Evolutionary conservation across 2,329 filamentous ascomycete genomes (phyloP), one percentile per base, ranked within the genome.

Genomic region (Monilinia vaccinii-corymbosi): DNA sequence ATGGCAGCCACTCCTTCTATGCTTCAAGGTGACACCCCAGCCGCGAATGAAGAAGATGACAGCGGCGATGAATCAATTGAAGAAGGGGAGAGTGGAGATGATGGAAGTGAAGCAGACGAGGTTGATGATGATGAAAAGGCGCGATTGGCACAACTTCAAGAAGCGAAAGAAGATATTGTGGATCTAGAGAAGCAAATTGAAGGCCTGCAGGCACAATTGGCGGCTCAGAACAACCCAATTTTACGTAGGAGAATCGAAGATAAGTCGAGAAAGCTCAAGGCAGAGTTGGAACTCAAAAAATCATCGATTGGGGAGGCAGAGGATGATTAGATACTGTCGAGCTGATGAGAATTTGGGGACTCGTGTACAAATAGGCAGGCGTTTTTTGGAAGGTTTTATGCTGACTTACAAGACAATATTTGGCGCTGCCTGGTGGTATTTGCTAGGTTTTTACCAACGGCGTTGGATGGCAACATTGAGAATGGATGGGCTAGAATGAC

Each of bases 231-330:
- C 23, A 81, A 81, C 62, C 70, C 70, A 14, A 73, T 84, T 61
- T 72, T 82, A 64, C 78, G 75, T 69, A 73, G 75, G 63, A 74
- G 80, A 60, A 71, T 80, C 58, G 72, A 76, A 65, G 74, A 75
- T 47, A 79, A 77, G 61, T 74, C 82, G 49, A 73, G 76, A 32
- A 77, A 75, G 58, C 70, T 82, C 58, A 77, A 79, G 70, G 74
- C 75, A n/a, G 79, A 82, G 63, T 69, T 83, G 64, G 75, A 79
- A 61, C 69, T 81, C 55, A 83, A 83, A 73, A 77, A 76, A 67
- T 71, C 70, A 18, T 72, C 73, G 38, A 71, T 78, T 57, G 69
- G 64, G 16, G 71, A 71, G 51, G 69, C 64, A 7, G 71, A 71
- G 42, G 68, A 69, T 11, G 63, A 68, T 55, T 52, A 63, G 34